Evolutionary conservation across 306 rosid genomes (phyloP), one percentile per base, ranked within the genome.

Genomic region (Fragaria ananassa): DNA sequence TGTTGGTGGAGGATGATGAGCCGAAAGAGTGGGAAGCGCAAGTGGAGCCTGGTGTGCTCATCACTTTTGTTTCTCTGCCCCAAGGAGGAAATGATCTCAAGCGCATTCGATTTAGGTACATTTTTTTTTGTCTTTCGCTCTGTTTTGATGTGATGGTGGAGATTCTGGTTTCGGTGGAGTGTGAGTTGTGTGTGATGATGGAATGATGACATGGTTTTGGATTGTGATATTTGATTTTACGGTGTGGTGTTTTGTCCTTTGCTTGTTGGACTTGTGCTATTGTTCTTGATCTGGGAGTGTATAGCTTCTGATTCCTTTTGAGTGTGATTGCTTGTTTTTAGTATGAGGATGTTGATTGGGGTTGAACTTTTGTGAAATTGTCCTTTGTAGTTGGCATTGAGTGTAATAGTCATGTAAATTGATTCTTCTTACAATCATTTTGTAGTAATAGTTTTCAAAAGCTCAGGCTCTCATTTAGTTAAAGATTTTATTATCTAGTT

Each of bases 31-130:
- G 99, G 99, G 86, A 92, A 62, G 97, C 97, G 46, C 99, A 95
- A 66, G 97, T 95, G 68, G 99, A 95, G 80, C 99, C 99, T 46
- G 99, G 99, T 75, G 98, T 95, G 87, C 90, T 95, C 27, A 95
- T 95, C 74, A 95, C 99, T 25, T 95, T 95, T 81, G 92, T 92
- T 86, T 92, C 99, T 34, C 79, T 95, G 86, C 90, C 97, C 47
- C 88, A 84, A 67, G 99, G 98, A 74, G 99, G 99, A 64, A 95
- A 95, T 76, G 97, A 95, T 87, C 92, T 95, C 80, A 95, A 95
- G 87, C 70, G 97, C 53, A 95, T 95, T 76, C 91, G 99, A 61
- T 95, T 95, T 91, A 92, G 99, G 99, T 95, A 89, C 80, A 41
- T 42, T 76, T 69, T 79, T 23, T 23, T 60, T 34, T 19, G 1